These are phyloP conservation scores for Nissolia schottii DNA, from an alignment of 306 rosid genomes.

Conservation along the genomic window DNA sequence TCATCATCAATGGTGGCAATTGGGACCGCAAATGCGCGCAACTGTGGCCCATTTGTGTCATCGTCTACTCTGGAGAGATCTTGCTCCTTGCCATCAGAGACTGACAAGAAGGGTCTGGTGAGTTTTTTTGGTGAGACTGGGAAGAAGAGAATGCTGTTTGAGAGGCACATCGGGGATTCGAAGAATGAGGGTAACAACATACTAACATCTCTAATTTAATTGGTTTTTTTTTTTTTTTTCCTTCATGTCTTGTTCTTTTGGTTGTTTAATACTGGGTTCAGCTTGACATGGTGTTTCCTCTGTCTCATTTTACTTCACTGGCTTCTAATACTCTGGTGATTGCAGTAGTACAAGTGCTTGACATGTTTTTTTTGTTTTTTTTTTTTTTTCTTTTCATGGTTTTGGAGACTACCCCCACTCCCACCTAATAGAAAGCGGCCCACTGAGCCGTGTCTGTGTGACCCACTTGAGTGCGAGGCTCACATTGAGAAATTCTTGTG, in stretches of 20 bases:
- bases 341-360: not conserved
- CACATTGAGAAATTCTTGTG: no score
- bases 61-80: slow-evolving; percentile 13
- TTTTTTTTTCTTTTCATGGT: not conserved
- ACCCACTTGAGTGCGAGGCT: no score
- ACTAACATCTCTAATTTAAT: no score
- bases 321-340: not conserved
- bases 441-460: no score
- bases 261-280: not conserved
- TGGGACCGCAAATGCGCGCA: no score
- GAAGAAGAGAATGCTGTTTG: not conserved
- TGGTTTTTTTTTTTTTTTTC: no score
- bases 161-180: not conserved
- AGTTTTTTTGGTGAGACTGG: not conserved
- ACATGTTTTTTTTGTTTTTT: not conserved
- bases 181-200: slow-evolving; percentile 13
- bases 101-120: not conserved
- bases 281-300: not conserved
- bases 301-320: not conserved
- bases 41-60: not conserved
- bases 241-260: not conserved
- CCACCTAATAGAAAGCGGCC: no score
- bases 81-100: slow-evolving; percentile 14
- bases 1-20: not conserved
- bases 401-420: not conserved